phyloP scores from a whole-genome alignment of 106 monocot species.

The Gastrodia elata region DNA sequence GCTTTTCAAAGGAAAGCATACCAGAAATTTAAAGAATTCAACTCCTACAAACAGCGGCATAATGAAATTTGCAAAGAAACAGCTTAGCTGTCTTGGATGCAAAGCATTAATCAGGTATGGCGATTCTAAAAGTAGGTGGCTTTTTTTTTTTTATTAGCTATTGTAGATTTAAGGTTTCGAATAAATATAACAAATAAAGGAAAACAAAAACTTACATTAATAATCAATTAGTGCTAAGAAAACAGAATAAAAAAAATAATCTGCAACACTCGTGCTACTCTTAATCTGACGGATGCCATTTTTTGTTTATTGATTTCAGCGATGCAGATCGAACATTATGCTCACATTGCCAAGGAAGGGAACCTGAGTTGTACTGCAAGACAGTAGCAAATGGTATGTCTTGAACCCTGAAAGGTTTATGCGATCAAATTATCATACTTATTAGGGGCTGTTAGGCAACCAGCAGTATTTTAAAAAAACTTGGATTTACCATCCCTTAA shows the following conservation, averaged over 20 bases:
- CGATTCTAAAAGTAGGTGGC: not conserved
- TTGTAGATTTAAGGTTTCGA: not conserved
- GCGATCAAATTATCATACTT: not conserved
- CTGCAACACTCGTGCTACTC: not conserved
- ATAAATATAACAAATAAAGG: not conserved
- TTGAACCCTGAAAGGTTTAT: not conserved
- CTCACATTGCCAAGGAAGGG: constrained; percentile 91
- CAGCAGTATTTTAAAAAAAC: too few relatives aligned
- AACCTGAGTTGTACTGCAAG: constrained; percentile 95
- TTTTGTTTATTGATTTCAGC: constrained; percentile 31
- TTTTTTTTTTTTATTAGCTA: not conserved
- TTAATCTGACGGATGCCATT: not conserved
- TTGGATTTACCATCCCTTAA: too few relatives aligned
- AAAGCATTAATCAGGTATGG: constrained; percentile 79
- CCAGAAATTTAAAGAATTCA: constrained; percentile 87
- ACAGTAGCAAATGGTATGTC: constrained; percentile 76
- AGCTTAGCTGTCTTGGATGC: constrained; percentile 85
- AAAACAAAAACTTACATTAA: constrained; percentile 1
- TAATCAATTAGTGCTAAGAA: not conserved
- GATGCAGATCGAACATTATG: constrained; percentile 73
- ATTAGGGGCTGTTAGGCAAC: too few relatives aligned
- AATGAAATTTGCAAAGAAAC: constrained; percentile 95
- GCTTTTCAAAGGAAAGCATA: constrained; percentile 94
- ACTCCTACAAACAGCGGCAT: constrained; percentile 94
- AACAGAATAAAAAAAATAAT: not conserved